Percentiles rank a stretch among this genome's conserved stretches.
These are phyloP conservation scores for Populus trichocarpa DNA, from an alignment of 441 rosid species.

Conservation along the genomic window DNA sequence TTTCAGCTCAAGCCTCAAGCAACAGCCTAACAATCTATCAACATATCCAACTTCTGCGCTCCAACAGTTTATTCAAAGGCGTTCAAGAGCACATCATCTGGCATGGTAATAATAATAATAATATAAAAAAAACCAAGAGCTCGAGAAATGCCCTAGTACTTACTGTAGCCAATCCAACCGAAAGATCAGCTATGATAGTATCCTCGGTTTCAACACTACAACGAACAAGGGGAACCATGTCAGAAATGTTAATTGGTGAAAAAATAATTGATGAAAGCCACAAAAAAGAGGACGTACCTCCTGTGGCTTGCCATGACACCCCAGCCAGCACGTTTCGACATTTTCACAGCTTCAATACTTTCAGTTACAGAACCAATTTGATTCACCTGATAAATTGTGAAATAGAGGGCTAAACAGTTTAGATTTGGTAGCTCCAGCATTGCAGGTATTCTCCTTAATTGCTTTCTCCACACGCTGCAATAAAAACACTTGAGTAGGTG, in stretches of 20 bases:
- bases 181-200: slow-evolving; percentile 88
- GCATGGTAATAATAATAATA: too few species aligned
- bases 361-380: slow-evolving; percentile 97
- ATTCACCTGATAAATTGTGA: slow-evolving; percentile 53
- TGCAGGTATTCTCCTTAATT: slow-evolving; percentile 80
- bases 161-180: slow-evolving; percentile 90
- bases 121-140: not conserved
- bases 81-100: not conserved
- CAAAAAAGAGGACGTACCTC: slow-evolving; percentile 26
- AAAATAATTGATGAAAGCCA: too few species aligned
- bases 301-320: slow-evolving; percentile 94
- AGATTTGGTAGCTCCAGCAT: slow-evolving; percentile 66
- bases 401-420: not conserved
- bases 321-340: slow-evolving; percentile 95
- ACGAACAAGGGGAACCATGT: slow-evolving; percentile 25
- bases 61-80: too few species aligned
- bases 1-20: not conserved
- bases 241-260: not conserved
- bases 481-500: not conserved
- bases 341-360: slow-evolving; percentile 95
- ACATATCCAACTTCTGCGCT: not conserved
- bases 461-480: slow-evolving; percentile 89
- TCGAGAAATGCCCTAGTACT: slow-evolving; percentile 2
- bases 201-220: slow-evolving; percentile 96
- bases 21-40: not conserved